Base-by-base conservation (phyloP, 805 yeast genomes). In the Maudiozyma saulgeensis region DNA sequence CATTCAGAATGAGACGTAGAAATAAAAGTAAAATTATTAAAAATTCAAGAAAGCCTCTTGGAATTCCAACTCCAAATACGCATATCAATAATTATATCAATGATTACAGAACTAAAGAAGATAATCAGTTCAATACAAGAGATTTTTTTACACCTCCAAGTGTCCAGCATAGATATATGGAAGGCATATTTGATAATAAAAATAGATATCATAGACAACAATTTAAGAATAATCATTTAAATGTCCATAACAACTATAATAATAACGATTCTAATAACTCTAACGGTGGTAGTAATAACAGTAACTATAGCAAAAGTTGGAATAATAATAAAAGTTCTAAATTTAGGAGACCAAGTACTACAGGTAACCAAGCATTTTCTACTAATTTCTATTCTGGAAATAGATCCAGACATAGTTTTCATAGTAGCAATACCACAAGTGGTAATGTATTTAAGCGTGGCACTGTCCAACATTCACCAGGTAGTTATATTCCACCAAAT, bases 61-160 rank as follows among this genome's bases (percentile, higher is more conserved):
- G 79, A 21, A 79, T 81, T 49, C 86, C 86, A 32, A 79, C 84
- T 11, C 82, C 77, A 57, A 74, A 69, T 51, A 67, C 71, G 6
- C 71, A 70, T 49, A 71, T 72, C 47, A 60, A 68, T 50, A 68
- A 63, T 47, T 73, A 63, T 49, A 70, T 69, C 54, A 65, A 70
- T 32, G 66, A 70, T 23, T 70, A 66, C 52, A 58, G 51, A 40
- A 49, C 49, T 16, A 53, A 55, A 32, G 49, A 56, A 12, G 52
- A 53, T 12, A 49, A 64, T 43, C 49, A 57, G 16, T 82, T 77
- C 57, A 79, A 79, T 55, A 73, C 91, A 46, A 83, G 81, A 56
- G 91, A 85, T 60, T 82, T 76, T 56, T 85, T 84, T 62, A 85
- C 93, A 3, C 93, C 93, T 2, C 84, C 84, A 49, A 79, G 89